Evolutionary conservation across 176 grass and related monocot genomes (phyloP).

Genomic region (Oropetium thomaeum): DNA sequence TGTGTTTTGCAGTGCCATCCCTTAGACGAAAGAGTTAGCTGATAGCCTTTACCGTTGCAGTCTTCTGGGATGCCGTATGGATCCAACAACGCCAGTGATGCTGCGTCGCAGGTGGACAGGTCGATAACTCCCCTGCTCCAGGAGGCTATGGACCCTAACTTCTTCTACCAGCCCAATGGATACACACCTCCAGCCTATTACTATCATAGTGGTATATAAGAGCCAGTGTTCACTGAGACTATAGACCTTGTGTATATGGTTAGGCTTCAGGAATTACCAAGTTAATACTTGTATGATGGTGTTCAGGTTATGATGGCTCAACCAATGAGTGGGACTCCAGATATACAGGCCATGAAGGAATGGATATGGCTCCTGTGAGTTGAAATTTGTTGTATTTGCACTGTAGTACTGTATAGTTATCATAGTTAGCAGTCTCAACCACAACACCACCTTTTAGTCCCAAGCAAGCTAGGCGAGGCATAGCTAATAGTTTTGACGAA

Average conservation of each 20-base stretch:
- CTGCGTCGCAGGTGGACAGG: conserved; percentile 37
- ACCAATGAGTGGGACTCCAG: conserved; percentile 77
- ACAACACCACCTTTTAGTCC: not conserved
- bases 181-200: conserved; percentile 59
- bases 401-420: not conserved
- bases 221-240: not conserved
- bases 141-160: conserved; percentile 74
- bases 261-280: not conserved
- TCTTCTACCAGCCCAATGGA: conserved; percentile 60
- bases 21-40: not conserved
- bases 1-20: not conserved
- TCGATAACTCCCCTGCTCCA: conserved; percentile 75
- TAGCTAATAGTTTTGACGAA: not conserved
- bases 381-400: not conserved
- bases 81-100: conserved; percentile 50
- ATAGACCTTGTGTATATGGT: not conserved
- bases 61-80: conserved; percentile 42
- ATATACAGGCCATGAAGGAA: conserved; percentile 62
- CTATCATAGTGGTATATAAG: conserved; percentile 48
- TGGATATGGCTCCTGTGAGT: conserved; percentile 58
- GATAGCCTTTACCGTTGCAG: conserved; percentile 34
- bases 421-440: not conserved
- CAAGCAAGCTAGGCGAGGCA: too few relatives aligned
- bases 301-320: conserved; percentile 78
- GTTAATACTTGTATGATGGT: conserved; percentile 23